These are phyloP conservation scores for Ogataea salicorniae DNA, from an alignment of 805 yeast species.

Conservation along the genomic window DNA sequence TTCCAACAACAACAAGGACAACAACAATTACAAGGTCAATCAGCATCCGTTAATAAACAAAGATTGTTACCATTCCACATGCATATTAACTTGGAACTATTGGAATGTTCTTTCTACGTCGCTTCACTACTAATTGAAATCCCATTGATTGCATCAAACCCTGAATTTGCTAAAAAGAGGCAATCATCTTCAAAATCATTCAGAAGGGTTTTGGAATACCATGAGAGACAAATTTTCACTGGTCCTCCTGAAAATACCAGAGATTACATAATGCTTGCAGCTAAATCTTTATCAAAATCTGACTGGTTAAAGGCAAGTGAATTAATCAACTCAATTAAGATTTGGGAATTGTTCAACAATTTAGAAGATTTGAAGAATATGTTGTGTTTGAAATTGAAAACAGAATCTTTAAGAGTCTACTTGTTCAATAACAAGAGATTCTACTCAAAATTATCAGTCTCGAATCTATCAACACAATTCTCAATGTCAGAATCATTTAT, in stretches of 20 bases:
- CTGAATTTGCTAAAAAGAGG: slow-evolving; percentile 57
- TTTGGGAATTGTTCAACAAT: slow-evolving; percentile 80
- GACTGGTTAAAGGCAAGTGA: slow-evolving; percentile 80
- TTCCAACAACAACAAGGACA: slow-evolving; percentile 42
- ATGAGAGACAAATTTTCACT: slow-evolving; percentile 89
- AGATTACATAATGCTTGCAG: slow-evolving; percentile 90
- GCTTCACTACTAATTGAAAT: slow-evolving; percentile 85
- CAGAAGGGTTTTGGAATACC: slow-evolving; percentile 85
- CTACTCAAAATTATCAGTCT: slow-evolving; percentile 68
- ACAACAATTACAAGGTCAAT: slow-evolving; percentile 56
- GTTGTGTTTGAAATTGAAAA: slow-evolving; percentile 74
- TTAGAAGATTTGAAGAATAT: slow-evolving; percentile 60
- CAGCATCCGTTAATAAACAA: slow-evolving; percentile 55
- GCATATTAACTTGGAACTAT: slow-evolving; percentile 93
- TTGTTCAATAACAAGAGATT: slow-evolving; percentile 76
- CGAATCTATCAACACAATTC: slow-evolving; percentile 60
- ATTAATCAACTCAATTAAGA: slow-evolving; percentile 68
- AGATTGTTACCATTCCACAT: slow-evolving; percentile 94
- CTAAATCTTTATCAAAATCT: slow-evolving; percentile 80
- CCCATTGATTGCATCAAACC: slow-evolving; percentile 78
- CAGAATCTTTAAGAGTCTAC: slow-evolving; percentile 90
- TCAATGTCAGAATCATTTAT: slow-evolving; percentile 55
- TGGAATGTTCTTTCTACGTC: slow-evolving; percentile 92
- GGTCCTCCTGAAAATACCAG: slow-evolving; percentile 98
- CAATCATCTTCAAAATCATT: slow-evolving; percentile 65